Evolutionary conservation across 2,329 filamentous ascomycete species (phyloP).

Genomic region (Cytospora mali): DNA sequence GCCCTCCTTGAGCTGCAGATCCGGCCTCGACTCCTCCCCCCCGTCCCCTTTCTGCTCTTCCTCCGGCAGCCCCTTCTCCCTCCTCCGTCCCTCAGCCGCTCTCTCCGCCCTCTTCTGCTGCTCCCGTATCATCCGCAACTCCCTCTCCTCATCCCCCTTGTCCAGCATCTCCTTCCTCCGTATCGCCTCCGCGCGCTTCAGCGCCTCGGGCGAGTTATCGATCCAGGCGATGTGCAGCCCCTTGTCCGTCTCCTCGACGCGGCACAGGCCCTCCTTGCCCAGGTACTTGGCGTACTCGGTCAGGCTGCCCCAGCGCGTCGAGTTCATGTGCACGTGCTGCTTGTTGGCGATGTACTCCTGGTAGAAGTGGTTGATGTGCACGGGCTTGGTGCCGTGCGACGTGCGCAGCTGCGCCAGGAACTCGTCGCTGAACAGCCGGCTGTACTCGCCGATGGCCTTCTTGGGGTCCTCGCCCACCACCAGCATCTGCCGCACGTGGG

Average conservation of each 20-base stretch:
- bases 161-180: constrained; percentile 83
- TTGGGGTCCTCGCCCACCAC: constrained; percentile 85
- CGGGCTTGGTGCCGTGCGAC: constrained; percentile 85
- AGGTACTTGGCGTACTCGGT: constrained; percentile 90
- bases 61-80: constrained; percentile 39
- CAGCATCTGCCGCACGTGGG: constrained; percentile 87
- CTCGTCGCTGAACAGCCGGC: constrained; percentile 75
- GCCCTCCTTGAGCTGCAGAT: constrained; percentile 66
- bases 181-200: constrained; percentile 79
- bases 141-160: constrained; percentile 86
- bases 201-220: constrained; percentile 84
- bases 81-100: constrained; percentile 52
- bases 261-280: constrained; percentile 82
- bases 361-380: constrained; percentile 92
- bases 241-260: constrained; percentile 87
- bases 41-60: constrained; percentile 49
- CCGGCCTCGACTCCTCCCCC: constrained; percentile 45
- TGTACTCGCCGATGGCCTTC: constrained; percentile 81
- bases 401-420: constrained; percentile 80
- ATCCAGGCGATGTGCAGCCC: constrained; percentile 88
- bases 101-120: constrained; percentile 79
- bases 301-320: constrained; percentile 84
- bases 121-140: constrained; percentile 78
- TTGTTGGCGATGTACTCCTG: constrained; percentile 89
- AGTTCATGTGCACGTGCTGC: constrained; percentile 90